These are phyloP conservation scores for Ramalina peruviana DNA, from an alignment of 495 filamentous ascomycete species.

Conservation along the genomic window DNA sequence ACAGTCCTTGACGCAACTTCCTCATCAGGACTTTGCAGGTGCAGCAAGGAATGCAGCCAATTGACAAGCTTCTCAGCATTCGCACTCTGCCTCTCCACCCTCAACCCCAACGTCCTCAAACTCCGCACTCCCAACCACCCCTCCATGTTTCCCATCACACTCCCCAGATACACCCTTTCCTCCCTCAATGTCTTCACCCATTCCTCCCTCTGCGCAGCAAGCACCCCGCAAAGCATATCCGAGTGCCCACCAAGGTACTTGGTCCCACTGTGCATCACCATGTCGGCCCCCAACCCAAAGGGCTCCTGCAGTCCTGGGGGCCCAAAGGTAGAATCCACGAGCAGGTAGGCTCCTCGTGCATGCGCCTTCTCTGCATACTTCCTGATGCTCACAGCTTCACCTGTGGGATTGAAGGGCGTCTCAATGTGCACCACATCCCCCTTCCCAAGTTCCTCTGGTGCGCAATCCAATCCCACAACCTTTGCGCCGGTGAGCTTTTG, in stretches of 20 bases:
- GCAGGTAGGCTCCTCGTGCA: constrained; percentile 53
- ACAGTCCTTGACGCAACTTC: constrained; percentile 23
- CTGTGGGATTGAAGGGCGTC: constrained; percentile 81
- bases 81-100: constrained; percentile 58
- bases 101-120: constrained; percentile 71
- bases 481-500: constrained; percentile 54
- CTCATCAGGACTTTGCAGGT: constrained; percentile 17
- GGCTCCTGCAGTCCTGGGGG: constrained; percentile 86
- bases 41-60: constrained; percentile 48
- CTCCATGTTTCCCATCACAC: constrained; percentile 81
- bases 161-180: constrained; percentile 64
- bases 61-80: constrained; percentile 53
- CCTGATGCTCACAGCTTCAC: constrained; percentile 58
- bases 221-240: constrained; percentile 77
- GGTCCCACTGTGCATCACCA: constrained; percentile 75
- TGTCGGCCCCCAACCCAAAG: constrained; percentile 61
- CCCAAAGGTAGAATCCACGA: constrained; percentile 82
- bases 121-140: constrained; percentile 83
- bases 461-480: constrained; percentile 48
- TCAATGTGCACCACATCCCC: constrained; percentile 88
- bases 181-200: constrained; percentile 42
- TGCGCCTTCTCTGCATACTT: constrained; percentile 60
- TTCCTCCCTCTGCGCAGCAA: constrained; percentile 44
- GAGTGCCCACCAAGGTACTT: constrained; percentile 95
- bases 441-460: constrained; percentile 36